These are phyloP conservation scores for Suaeda aralocaspica DNA, from an alignment of 148 eudicot genomes.

Conservation along the genomic window DNA sequence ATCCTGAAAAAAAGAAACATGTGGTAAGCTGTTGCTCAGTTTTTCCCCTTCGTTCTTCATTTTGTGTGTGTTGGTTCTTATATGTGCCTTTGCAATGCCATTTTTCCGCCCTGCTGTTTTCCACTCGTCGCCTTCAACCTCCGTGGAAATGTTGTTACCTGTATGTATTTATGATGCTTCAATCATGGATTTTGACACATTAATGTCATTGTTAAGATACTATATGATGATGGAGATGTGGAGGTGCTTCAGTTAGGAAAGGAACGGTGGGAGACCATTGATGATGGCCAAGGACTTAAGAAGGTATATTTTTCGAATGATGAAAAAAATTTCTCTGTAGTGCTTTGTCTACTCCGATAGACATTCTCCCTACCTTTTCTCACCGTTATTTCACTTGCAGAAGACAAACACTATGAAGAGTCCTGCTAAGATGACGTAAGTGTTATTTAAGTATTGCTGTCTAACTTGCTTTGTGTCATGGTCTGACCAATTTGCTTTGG, in stretches of 20 bases:
- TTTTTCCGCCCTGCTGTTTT: neutral
- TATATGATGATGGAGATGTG: slow-evolving; percentile 84
- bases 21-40: slow-evolving; percentile 50
- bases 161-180: slow-evolving; percentile 1
- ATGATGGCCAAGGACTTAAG: slow-evolving; percentile 34
- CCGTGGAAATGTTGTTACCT: neutral
- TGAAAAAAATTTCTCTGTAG: neutral
- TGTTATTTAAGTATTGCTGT: slow-evolving; percentile 18
- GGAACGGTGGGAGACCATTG: slow-evolving; percentile 82
- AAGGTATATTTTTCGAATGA: slow-evolving; percentile 38
- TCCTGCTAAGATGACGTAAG: slow-evolving; percentile 55
- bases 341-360: slow-evolving; percentile 1
- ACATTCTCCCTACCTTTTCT: slow-evolving; percentile 19
- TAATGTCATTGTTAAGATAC: slow-evolving; percentile 37
- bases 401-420: slow-evolving; percentile 41
- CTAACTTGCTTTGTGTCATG: slow-evolving; percentile 2
- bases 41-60: neutral
- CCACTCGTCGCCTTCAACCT: neutral
- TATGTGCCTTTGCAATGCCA: neutral
- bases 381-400: slow-evolving; percentile 39
- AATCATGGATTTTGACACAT: slow-evolving; percentile 9
- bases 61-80: neutral
- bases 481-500: neutral
- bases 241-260: slow-evolving; percentile 77
- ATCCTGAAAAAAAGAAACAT: slow-evolving; percentile 71